Evolutionary conservation across 2,329 filamentous ascomycete genomes (phyloP).

Genomic region (Coniochaeta hoffmannii): DNA sequence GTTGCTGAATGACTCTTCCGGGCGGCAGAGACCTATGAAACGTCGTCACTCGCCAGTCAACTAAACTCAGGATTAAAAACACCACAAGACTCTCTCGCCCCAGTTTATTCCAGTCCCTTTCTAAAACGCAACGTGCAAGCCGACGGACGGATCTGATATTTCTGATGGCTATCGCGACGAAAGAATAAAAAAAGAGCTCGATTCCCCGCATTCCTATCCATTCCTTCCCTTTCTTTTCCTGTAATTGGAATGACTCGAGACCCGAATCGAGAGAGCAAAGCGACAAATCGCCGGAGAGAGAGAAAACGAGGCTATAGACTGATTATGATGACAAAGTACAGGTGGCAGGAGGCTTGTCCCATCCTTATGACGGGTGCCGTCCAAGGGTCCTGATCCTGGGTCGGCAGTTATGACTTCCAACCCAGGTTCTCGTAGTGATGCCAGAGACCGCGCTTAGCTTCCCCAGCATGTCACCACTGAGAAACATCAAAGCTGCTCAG

Average conservation of each 20-base stretch:
- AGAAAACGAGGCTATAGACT: background rate
- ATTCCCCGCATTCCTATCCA: background rate
- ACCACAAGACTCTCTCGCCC: background rate
- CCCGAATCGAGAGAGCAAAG: background rate
- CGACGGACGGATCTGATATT: background rate
- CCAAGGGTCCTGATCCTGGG: background rate
- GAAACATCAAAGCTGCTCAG: no score
- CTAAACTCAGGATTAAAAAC: no score
- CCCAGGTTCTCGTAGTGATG: background rate
- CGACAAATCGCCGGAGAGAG: background rate
- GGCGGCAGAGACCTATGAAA: no score
- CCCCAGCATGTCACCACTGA: background rate
- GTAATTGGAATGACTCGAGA: background rate
- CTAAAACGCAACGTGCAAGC: background rate
- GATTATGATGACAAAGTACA: slow-evolving; percentile 3
- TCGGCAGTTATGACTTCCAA: background rate
- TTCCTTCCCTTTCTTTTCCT: background rate
- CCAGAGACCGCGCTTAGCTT: background rate
- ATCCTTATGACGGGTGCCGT: background rate
- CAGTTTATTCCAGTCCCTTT: background rate
- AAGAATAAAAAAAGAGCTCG: slow-evolving; percentile 1
- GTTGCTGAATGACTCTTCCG: no score
- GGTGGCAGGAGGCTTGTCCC: background rate
- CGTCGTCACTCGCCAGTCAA: no score
- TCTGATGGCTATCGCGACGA: background rate